Conservation (phyloP, 305 asterid genomes). For the Andrographis paniculata region DNA sequence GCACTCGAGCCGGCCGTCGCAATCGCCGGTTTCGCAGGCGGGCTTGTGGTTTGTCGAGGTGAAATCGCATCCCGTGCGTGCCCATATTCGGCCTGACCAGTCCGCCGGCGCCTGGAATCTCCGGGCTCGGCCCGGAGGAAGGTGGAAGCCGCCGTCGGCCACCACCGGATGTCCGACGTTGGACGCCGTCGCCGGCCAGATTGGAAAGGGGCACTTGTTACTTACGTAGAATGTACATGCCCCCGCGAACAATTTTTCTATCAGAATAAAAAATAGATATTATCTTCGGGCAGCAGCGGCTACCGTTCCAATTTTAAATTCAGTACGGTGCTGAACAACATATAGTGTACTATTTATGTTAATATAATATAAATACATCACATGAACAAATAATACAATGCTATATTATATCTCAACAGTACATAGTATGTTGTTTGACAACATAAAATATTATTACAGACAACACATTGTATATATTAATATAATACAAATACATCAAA, state of each 20-base stretch:
- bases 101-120: constrained; percentile 38
- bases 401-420: no score
- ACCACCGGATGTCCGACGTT: constrained; percentile 56
- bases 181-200: constrained; percentile 87
- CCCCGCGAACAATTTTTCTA: background rate
- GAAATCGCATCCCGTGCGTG: constrained; percentile 73
- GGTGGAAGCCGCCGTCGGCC: constrained; percentile 71
- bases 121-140: constrained; percentile 32
- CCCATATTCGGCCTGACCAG: constrained; percentile 86
- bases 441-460: no score
- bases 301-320: no score
- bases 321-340: no score
- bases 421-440: no score
- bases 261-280: no score
- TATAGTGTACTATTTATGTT: no score
- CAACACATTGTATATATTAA: no score
- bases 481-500: no score
- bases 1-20: constrained; percentile 59
- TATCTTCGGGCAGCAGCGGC: no score
- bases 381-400: no score
- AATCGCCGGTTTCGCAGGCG: constrained; percentile 63
- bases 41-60: constrained; percentile 18
- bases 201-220: constrained; percentile 72
- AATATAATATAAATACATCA: no score
- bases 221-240: constrained; percentile 50